Conservation (phyloP, 108 stramenopile species). For the Asterionellopsis glacialis region DNA sequence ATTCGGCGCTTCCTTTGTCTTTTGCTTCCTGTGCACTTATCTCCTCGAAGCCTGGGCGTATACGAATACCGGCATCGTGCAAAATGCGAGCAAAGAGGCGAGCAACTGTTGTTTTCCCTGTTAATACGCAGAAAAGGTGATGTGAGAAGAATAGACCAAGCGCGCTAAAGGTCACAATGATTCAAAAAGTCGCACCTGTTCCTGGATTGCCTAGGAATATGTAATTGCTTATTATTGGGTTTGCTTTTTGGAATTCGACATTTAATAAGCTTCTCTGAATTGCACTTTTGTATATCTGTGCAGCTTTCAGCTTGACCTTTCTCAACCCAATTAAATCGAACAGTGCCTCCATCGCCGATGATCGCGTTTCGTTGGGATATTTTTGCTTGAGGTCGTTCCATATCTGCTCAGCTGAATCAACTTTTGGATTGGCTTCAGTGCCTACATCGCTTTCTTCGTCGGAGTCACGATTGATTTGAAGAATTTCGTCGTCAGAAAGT, state of each 20-base stretch:
- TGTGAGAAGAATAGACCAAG: background rate
- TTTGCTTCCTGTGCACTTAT: constrained; percentile 62
- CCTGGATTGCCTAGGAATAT: constrained; percentile 41
- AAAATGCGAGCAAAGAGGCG: constrained; percentile 62
- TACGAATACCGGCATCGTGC: constrained; percentile 68
- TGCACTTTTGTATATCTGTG: constrained; percentile 20
- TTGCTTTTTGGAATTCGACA: constrained; percentile 18
- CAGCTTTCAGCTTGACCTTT: constrained; percentile 28
- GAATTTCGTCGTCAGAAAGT: too few species aligned
- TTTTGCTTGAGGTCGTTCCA: too few species aligned
- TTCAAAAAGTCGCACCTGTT: constrained; percentile 1
- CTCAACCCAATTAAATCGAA: constrained; percentile 28
- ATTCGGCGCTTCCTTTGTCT: constrained; percentile 71
- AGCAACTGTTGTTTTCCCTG: constrained; percentile 86
- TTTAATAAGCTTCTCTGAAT: constrained; percentile 20
- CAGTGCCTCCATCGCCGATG: constrained; percentile 15
- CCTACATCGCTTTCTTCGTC: too few species aligned
- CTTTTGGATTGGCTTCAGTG: too few species aligned
- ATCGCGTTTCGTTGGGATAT: constrained; percentile 19
- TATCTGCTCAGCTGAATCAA: too few species aligned
- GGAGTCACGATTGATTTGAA: too few species aligned
- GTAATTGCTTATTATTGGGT: constrained; percentile 21
- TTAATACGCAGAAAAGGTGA: constrained; percentile 8
- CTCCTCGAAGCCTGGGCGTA: constrained; percentile 47
- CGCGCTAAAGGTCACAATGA: background rate